Base-by-base conservation (phyloP, 176 grass and related monocot species). In the Luzula sylvatica region DNA sequence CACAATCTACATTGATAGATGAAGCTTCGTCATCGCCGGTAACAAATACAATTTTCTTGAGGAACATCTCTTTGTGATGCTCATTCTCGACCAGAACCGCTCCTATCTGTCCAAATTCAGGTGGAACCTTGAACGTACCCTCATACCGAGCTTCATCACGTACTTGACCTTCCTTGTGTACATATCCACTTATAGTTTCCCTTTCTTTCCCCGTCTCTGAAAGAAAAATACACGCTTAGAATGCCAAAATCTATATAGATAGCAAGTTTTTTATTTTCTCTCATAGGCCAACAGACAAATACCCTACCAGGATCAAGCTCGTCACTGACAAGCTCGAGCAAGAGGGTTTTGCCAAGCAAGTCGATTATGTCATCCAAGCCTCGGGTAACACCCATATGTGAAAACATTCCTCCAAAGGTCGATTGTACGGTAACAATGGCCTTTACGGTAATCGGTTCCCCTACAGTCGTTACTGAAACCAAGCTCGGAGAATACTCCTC, bases 31-130 rank as follows among this genome's bases (percentile, higher is more conserved):
- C 82, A 42, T 11, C 69, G 28, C 23, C 72, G 18, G 59, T 70
- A 23, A 66, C n/a, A 27, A 95, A 76, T 14, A 72, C 65, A 50
- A 95, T 84, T 7, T 76, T 56, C 48, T 35, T 57, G 59, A 95
- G 55, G 50, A 53, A 95, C 61, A 81, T 72, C 73, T 88, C 89
- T 27, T 61, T 75, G 42, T 70, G 89, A 73, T 95, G 89, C 73
- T 95, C 83, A 59, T 95, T 95, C 66, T 80, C 66, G 69, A 95
- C 76, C 46, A 60, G 32, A 39, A 95, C 72, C 0, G 76, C 89
- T 3, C 83, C 89, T 40, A 88, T 71, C 1, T 43, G 65, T 0
- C 80, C 80, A 32, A 95, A 95, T 15, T 52, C 56, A 46, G 30
- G 20, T 8, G 83, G 73, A 16, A 95, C 32, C n/a, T 44, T 22